Evolutionary conservation across 2,329 filamentous ascomycete genomes (phyloP).

Genomic region (Magnaporthiopsis incrustans): DNA sequence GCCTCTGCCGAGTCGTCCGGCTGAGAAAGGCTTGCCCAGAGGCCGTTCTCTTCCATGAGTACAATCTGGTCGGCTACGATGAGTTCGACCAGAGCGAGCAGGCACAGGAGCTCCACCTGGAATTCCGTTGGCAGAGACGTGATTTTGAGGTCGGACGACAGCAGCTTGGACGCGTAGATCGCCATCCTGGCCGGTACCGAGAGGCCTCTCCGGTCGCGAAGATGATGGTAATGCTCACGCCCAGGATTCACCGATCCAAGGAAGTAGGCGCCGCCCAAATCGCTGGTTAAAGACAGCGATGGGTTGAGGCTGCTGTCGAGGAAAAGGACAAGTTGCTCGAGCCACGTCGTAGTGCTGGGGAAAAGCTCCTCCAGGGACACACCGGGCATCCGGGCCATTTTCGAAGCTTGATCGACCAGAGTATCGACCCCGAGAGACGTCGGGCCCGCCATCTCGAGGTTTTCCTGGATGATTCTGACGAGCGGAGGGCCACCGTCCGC

Average conservation of each 20-base stretch:
- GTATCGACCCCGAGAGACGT: slow-evolving; percentile 47
- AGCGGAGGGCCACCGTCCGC: slow-evolving; percentile 33
- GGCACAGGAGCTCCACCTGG: slow-evolving; percentile 42
- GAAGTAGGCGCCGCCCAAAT: slow-evolving; percentile 61
- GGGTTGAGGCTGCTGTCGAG: slow-evolving; percentile 44
- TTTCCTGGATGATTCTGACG: slow-evolving; percentile 44
- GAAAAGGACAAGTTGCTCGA: slow-evolving; percentile 48
- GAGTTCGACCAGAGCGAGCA: slow-evolving; percentile 42
- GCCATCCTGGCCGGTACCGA: slow-evolving; percentile 70
- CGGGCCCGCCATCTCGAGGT: slow-evolving; percentile 40
- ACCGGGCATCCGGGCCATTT: slow-evolving; percentile 27
- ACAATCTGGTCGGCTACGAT: slow-evolving; percentile 48
- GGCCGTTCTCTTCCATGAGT: slow-evolving; percentile 30
- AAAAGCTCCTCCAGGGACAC: slow-evolving; percentile 42
- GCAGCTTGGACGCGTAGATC: slow-evolving; percentile 56
- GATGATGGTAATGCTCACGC: slow-evolving; percentile 15
- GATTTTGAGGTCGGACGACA: slow-evolving; percentile 34
- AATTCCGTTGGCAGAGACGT: slow-evolving; percentile 30
- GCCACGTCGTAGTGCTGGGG: slow-evolving; percentile 59
- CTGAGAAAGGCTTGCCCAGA: slow-evolving; percentile 37
- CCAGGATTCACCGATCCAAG: slow-evolving; percentile 30
- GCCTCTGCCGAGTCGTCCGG: slow-evolving; percentile 28
- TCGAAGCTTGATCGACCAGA: slow-evolving; percentile 39
- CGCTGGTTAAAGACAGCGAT: slow-evolving; percentile 66
- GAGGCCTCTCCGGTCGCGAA: slow-evolving; percentile 59